Percentiles rank a stretch among this genome's conserved stretches.
Conservation (phyloP, 164 flowering plant genomes). For the Hamamelis virginiana region DNA sequence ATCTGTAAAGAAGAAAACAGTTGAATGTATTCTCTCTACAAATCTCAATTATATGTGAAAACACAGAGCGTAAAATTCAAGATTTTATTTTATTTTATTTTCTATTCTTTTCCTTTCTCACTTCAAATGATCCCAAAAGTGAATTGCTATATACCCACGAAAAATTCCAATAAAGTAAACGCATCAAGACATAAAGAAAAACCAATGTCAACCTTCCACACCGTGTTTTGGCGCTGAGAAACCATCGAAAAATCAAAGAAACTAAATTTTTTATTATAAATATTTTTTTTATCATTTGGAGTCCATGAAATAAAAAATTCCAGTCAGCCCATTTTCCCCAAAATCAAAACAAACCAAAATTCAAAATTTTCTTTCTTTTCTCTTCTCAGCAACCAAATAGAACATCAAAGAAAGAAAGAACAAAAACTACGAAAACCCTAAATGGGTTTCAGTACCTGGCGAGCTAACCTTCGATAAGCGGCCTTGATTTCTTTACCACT, state of each 20-base stretch:
- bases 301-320: not conserved
- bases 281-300: not conserved
- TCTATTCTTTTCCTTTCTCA: too few species aligned
- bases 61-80: too few species aligned
- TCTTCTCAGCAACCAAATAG: not conserved
- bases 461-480: slow-evolving; percentile 85
- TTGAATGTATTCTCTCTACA: too few species aligned
- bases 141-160: too few species aligned
- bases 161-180: too few species aligned
- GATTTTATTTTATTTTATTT: too few species aligned
- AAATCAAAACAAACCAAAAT: not conserved
- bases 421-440: not conserved
- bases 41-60: too few species aligned
- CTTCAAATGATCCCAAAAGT: too few species aligned
- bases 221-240: not conserved
- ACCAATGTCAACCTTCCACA: not conserved
- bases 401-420: not conserved
- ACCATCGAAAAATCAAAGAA: not conserved
- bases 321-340: not conserved
- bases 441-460: slow-evolving; percentile 57
- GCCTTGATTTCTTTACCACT: slow-evolving; percentile 79
- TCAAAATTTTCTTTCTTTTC: not conserved
- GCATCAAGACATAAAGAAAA: not conserved
- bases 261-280: not conserved
- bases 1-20: too few species aligned